Evolutionary conservation across 169 alveolate species (phyloP).

Genomic region (Besnoitia besnoiti): DNA sequence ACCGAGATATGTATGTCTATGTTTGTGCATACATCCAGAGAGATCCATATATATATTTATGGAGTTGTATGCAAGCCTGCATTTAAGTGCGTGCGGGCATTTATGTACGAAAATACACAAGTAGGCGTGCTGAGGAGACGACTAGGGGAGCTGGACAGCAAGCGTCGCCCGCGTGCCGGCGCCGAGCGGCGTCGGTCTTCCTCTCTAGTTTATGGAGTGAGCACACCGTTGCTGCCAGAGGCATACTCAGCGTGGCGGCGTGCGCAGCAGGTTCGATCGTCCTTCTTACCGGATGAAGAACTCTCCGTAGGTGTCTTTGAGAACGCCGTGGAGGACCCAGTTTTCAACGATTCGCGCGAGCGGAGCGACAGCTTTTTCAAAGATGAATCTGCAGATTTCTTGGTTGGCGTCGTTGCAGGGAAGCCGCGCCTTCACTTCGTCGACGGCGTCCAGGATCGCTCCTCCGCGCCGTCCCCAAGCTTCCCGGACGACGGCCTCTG

Average conservation of each 20-base stretch:
- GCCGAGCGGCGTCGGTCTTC: too few species aligned
- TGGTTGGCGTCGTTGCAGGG: slow-evolving; percentile 2
- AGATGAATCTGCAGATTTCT: slow-evolving; percentile 1
- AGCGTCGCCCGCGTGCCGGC: too few species aligned
- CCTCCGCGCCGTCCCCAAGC: not conserved
- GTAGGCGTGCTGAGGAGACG: too few species aligned
- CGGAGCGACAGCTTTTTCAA: slow-evolving; percentile 16
- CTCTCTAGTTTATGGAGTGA: too few species aligned
- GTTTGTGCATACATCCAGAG: too few species aligned
- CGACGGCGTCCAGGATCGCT: not conserved
- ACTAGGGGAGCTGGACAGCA: too few species aligned
- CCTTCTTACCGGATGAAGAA: slow-evolving; percentile 14
- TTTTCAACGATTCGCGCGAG: not conserved
- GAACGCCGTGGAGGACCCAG: not conserved
- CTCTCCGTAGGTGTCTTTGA: not conserved
- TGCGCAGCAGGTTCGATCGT: not conserved
- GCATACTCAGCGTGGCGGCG: not conserved
- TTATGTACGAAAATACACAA: too few species aligned
- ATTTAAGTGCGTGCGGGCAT: too few species aligned
- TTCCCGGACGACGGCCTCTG: not conserved
- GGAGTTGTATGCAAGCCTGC: too few species aligned
- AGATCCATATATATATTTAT: too few species aligned
- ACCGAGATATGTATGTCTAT: too few species aligned
- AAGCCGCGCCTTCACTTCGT: not conserved
- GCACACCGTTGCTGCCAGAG: too few species aligned